Evolutionary conservation across 116 monocot genomes (phyloP), one percentile per base, ranked within the genome.

Genomic region (Posidonia oceanica): DNA sequence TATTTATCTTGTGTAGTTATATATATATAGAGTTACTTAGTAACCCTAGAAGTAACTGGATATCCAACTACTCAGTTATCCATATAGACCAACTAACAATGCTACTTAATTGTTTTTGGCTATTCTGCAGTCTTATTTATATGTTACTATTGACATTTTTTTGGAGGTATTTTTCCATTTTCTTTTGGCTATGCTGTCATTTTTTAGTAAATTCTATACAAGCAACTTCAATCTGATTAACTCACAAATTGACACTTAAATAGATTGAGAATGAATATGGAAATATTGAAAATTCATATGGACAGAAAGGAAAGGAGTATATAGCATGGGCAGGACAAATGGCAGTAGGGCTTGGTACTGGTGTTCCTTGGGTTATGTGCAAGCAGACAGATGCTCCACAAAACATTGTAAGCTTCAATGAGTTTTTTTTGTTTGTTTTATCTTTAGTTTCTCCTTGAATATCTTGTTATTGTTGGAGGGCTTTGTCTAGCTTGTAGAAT

Each of bases 201-300:
- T 48, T 48, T 48, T 48, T 10, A 48, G 11, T 57, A 57, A 57
- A 57, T 20, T 57, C 16, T 57, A 17, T 57, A 48, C 57, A 18
- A 3, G 57, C 16, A 23, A 61, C 4, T 23, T 61, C 36, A 29
- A 61, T 61, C 11, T 61, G 48, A 48, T 12, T 61, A 36, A 61
- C 22, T 61, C 18, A 61, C 10, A 61, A 61, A 21, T 22, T 61
- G 8, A 41, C 38, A 66, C 37, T 82, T 71, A 23, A 70, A 79
- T 84, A 96, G 96, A 89, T 96, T 82, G 96, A 96, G 74, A 96
- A 96, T 85, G 96, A 96, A 78, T 96, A 96, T 83, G 96, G 96
- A 52, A 83, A 91, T 72, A 72, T 96, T 77, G 89, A 96, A 80
- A 77, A 75, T 2, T 73, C 69, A 8, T 96, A 87, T 89, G 96